Evolutionary conservation across 1,284 basidiomycete genomes (phyloP), one percentile per base, ranked within the genome.

Genomic region (Ustilago loliicola): DNA sequence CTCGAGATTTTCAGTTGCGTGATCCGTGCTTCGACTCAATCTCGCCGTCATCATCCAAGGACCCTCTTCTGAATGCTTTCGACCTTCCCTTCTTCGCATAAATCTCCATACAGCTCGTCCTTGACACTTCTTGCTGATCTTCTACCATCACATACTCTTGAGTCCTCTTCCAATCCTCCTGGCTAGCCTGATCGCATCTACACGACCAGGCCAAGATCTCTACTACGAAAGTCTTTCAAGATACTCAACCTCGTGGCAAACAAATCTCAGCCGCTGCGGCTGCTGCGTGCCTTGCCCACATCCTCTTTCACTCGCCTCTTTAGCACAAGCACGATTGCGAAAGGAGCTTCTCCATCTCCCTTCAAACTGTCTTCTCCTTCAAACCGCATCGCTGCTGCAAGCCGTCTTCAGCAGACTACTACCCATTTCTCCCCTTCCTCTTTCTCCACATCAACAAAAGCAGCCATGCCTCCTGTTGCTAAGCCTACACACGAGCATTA

Each of bases 381-480:
- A 19, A 47, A n/a, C 32, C 45, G 23, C 40, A 17, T 47, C 23
- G 38, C 58, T 34, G 56, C 61, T 56, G 38, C 66, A 21, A 60
- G 25, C 38, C 72, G 64, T 59, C 71, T 66, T 45, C 42, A 54
- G 55, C 67, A 71, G 51, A 66, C 76, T 5, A 30, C 68, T n/a
- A 50, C 61, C 23, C 76, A 78, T 56, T 68, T 78, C 40, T 63
- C 72, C 40, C 62, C 72, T 25, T 56, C 68, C 9, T 47, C 64
- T 3, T 17, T 51, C 27, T 61, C 52, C 52, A 68, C 52, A 7
- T 50, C 48, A 50, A 27, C 48, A 29, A 50, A 50, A 50, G 27
- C 48, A 27, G 25, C 23, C 25, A 86, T 86, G 85, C 83, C 85
- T 47, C 85, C 85, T 36, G 67, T 86, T 30, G 36, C 78, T 15